Percentiles rank a stretch among this genome's conserved stretches.
Conservation (phyloP, 2,329 filamentous ascomycete genomes). For the Tolypocladium paradoxum region DNA sequence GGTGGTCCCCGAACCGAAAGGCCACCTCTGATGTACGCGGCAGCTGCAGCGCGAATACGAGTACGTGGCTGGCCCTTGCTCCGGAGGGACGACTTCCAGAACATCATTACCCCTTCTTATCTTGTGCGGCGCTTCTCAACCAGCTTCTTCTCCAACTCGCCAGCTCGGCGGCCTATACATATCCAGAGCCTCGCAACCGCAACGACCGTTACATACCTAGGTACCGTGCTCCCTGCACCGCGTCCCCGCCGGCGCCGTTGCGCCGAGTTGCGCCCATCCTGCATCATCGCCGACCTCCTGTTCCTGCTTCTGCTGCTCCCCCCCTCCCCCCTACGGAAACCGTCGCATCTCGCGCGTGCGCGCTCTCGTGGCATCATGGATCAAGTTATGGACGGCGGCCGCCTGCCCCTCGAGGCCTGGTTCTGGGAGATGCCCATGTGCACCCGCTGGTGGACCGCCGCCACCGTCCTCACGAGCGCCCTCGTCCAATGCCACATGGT, state of each 20-base stretch:
- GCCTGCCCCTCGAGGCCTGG: slow-evolving; percentile 86
- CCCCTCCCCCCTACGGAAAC: background rate
- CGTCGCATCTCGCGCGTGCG: background rate
- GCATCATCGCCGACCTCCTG: background rate
- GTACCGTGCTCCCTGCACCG: background rate
- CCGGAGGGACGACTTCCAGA: too few relatives aligned
- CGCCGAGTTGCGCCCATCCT: background rate
- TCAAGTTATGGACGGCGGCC: slow-evolving; percentile 48
- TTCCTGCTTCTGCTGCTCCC: background rate
- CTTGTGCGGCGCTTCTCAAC: background rate
- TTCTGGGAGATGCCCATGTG: slow-evolving; percentile 98
- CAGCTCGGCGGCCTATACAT: background rate
- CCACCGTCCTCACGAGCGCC: slow-evolving; percentile 76
- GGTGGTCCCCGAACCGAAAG: too few relatives aligned
- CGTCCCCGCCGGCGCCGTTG: background rate
- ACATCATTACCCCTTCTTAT: background rate
- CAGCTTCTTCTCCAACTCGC: too few relatives aligned
- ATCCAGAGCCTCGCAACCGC: background rate
- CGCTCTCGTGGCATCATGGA: slow-evolving; percentile 32
- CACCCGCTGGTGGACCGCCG: slow-evolving; percentile 94
- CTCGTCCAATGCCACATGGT: slow-evolving; percentile 89
- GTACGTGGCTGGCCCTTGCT: too few relatives aligned
- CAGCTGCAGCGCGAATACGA: too few relatives aligned
- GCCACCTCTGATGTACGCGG: too few relatives aligned
- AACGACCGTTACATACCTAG: background rate